Evolutionary conservation across 2,329 filamentous ascomycete species (phyloP), one percentile per base, ranked within the genome.

Genomic region (Trichoderma sp.): DNA sequence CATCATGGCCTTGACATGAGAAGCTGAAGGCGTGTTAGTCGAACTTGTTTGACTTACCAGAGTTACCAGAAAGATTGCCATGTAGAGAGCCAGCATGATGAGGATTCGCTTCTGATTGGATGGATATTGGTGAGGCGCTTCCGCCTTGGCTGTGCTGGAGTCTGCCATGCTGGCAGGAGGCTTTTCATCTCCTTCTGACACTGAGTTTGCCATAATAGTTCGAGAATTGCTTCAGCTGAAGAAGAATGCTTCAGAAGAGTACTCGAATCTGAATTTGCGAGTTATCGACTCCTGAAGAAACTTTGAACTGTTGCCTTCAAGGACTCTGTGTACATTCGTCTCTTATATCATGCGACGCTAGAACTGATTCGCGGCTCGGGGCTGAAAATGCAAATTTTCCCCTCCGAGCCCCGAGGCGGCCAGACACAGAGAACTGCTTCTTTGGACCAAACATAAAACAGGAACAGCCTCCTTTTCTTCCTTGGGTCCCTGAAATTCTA

Each of bases 101-200:
- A 62, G 7, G 10, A 62, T 21, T 54, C 58, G 58, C 48, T 44
- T 62, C 48, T 54, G 58, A 62, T 62, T 62, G 48, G 58, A 44
- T 21, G 58, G 58, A 52, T 62, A 62, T 21, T 62, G 34, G 3
- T 7, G 30, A 17, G n/a, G 30, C 1, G 45, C 26, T 39, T 62
- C 58, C 58, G 52, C 43, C 39, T 62, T 52, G 7, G 30, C 6
- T 3, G 28, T 30, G 39, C 30, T 62, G 15, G 47, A 12, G 34
- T 62, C 45, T 10, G 48, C 52, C 19, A 48, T 50, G 24, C 39
- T 39, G 4, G 47, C 41, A 14, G 58, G 45, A 21, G 58, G 39
- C 48, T 62, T 62, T 28, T 62, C 58, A 9, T 52, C 48, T 5
- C n/a, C 26, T n/a, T 62, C 58, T 10, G 48, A 62, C 5, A 19